Percentiles rank a stretch among this genome's conserved stretches.
Conservation (phyloP, 495 filamentous ascomycete species). For the Neurospora sp. region DNA sequence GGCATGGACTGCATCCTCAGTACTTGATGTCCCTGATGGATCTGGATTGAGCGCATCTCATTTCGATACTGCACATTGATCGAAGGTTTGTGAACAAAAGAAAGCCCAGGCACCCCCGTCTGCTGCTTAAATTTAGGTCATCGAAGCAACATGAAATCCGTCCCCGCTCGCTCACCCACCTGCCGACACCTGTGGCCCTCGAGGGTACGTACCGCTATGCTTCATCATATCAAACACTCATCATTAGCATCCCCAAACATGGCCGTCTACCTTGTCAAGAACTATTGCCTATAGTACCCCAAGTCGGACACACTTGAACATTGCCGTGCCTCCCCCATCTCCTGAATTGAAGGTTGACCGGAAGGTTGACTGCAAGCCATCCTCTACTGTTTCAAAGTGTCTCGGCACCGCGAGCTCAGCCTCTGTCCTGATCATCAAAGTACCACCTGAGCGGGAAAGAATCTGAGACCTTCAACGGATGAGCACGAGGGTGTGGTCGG, state of each 20-base stretch:
- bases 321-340: background rate
- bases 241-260: background rate
- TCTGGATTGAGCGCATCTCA: background rate
- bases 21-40: background rate
- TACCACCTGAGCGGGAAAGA: background rate
- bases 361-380: background rate
- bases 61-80: background rate
- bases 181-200: background rate
- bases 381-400: background rate
- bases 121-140: background rate
- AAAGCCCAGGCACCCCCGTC: background rate
- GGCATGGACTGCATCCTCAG: background rate
- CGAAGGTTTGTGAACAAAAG: background rate
- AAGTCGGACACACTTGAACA: background rate
- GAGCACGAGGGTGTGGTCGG: background rate
- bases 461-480: background rate
- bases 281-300: background rate
- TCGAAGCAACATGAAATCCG: background rate
- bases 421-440: background rate
- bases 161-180: background rate
- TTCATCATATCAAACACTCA: background rate
- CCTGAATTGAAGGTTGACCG: background rate
- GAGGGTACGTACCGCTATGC: background rate
- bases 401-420: background rate
- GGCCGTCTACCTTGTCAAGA: background rate